A percentile compares a stretch with the other conserved stretches of the same genome.
These are phyloP conservation scores for Penicillium carneum DNA, from an alignment of 2,329 filamentous ascomycete genomes.

Conservation along the genomic window DNA sequence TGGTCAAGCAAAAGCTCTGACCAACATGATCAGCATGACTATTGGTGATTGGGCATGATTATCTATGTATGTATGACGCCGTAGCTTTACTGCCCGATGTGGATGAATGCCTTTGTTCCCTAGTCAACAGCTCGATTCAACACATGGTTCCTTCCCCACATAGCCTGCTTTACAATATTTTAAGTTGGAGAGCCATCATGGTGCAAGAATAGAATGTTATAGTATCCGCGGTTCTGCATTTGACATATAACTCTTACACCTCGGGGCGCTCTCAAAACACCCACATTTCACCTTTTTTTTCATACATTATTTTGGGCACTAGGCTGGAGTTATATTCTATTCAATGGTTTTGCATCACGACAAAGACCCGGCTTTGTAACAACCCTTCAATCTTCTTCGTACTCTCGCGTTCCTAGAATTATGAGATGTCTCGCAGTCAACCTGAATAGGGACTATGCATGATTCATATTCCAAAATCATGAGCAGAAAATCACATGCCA, in stretches of 20 bases:
- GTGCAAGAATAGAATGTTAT: background rate
- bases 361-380: background rate
- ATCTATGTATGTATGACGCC: background rate
- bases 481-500: too few relatives aligned
- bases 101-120: too few relatives aligned
- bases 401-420: background rate
- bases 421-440: background rate
- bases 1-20: conserved; percentile 16
- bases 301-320: too few relatives aligned
- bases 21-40: background rate
- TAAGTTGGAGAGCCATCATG: background rate
- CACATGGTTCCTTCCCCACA: too few relatives aligned
- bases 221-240: background rate
- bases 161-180: too few relatives aligned
- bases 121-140: too few relatives aligned
- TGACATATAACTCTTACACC: background rate
- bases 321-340: background rate
- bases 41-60: background rate
- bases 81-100: too few relatives aligned
- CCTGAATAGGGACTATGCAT: background rate
- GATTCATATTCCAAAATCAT: background rate
- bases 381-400: background rate
- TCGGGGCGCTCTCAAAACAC: background rate
- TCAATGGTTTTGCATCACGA: background rate
- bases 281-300: background rate